Evolutionary conservation across 208 protist genomes (phyloP), one percentile per base, ranked within the genome.

Genomic region (Leptomonas pyrrhocoris): DNA sequence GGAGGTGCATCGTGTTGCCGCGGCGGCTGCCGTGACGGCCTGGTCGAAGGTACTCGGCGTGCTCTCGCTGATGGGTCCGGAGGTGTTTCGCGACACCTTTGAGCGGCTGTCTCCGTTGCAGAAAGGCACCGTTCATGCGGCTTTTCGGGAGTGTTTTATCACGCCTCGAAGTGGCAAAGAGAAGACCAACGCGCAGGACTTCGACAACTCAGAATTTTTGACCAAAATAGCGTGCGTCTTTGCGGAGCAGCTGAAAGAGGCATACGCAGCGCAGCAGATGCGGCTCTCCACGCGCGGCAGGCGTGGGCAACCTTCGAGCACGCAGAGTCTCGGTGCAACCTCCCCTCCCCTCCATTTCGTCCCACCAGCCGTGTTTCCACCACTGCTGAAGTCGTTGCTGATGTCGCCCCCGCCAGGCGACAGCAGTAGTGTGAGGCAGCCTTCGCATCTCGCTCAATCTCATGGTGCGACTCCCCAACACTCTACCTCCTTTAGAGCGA

Each of bases 41-140:
- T 76, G 71, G 71, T 18, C 21, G 3, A 25, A 9, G 11, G 62
- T 56, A 7, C 34, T 76, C n/a, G 54, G 36, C 7, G 71, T 25
- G 38, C 61, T 25, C n/a, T 12, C 58, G 11, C 31, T 75, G 6
- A 53, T 31, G 34, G 63, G 45, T 25, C 60, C 70, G 5, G 54
- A 57, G 19, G 40, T 48, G 9, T 75, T 68, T 51, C 53, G 46
- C 19, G 34, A 68, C 28, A 13, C 57, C 11, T 34, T 42, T 8
- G 50, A 50, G 40, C 58, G 59, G 11, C 42, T 74, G 7, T 21
- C 45, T 0, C 58, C 23, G 27, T 36, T 46, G 28, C 27, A 59
- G 50, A 21, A 45, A 51, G 68, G 43, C 13, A 28, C 40, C 18
- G 46, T 49, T 3, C 57, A 34, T 12, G 25, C 27, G 28, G 57